A percentile compares a stretch with the other conserved stretches of the same genome.
Evolutionary conservation across 495 filamentous ascomycete species (phyloP).

Genomic region (Neurospora sp.): DNA sequence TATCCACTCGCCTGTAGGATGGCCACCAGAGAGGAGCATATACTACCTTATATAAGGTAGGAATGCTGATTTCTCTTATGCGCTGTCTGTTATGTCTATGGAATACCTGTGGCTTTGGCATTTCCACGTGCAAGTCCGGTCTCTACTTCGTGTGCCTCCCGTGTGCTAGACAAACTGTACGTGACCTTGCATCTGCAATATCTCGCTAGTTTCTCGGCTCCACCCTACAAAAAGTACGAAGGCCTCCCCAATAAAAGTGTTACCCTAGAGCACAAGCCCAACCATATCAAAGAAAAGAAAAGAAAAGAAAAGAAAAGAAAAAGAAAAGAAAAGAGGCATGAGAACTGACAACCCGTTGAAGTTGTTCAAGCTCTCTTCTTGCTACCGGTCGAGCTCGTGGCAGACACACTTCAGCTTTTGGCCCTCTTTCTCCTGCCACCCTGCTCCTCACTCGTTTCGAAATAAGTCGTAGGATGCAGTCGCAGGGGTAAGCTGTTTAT

Average conservation of each 20-base stretch:
- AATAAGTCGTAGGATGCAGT: not conserved
- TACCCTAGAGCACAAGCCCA: not conserved
- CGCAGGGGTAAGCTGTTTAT: not conserved
- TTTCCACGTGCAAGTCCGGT: not conserved
- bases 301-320: not conserved
- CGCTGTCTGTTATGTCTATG: not conserved
- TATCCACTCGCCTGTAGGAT: not conserved
- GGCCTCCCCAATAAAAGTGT: not conserved
- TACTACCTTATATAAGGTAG: not conserved
- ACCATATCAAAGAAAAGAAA: not conserved
- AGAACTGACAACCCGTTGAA: not conserved
- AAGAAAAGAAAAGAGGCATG: not conserved
- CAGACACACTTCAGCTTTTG: not conserved
- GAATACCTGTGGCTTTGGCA: not conserved
- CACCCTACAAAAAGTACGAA: not conserved
- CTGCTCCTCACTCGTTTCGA: not conserved
- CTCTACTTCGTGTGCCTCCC: not conserved
- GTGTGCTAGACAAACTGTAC: not conserved
- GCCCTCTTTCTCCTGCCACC: not conserved
- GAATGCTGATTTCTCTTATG: not conserved
- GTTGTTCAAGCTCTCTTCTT: not conserved
- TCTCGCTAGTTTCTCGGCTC: not conserved
- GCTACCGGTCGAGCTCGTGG: not conserved
- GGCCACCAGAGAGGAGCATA: not conserved
- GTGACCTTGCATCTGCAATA: not conserved